phyloP scores from a whole-genome alignment of 225 moss, liverwort and hornwort species.

The Sphagnum tenellum region DNA sequence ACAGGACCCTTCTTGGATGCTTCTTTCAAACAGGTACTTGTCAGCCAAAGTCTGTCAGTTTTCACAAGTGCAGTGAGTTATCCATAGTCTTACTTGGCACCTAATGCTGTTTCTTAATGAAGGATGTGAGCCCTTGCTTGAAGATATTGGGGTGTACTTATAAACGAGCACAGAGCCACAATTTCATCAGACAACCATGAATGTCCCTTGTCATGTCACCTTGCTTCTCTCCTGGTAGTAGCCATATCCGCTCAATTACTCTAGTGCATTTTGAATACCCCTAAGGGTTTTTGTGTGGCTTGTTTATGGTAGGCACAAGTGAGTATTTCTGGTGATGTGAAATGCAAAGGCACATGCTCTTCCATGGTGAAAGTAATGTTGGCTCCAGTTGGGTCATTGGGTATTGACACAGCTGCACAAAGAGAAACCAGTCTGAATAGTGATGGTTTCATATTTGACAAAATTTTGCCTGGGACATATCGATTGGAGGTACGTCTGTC shows the following conservation, averaged over 20 bases:
- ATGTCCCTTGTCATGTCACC: too few relatives aligned
- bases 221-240: too few relatives aligned
- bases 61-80: slow-evolving; percentile 2
- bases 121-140: too few relatives aligned
- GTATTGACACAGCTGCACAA: slow-evolving; percentile 16
- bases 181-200: too few relatives aligned
- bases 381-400: slow-evolving; percentile 19
- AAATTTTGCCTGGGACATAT: slow-evolving; percentile 68
- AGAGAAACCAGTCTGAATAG: slow-evolving; percentile 26
- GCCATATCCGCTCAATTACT: too few relatives aligned
- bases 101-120: too few relatives aligned
- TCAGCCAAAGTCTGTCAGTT: too few relatives aligned
- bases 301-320: slow-evolving; percentile 46
- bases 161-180: too few relatives aligned
- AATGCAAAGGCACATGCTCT: slow-evolving; percentile 60
- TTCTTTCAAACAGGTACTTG: slow-evolving; percentile 42
- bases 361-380: slow-evolving; percentile 37
- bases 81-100: not conserved
- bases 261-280: too few relatives aligned
- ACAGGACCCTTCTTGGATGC: slow-evolving; percentile 49
- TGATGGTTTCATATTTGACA: slow-evolving; percentile 42
- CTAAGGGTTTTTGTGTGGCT: too few relatives aligned
- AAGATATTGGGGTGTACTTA: too few relatives aligned
- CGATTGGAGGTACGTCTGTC: slow-evolving; percentile 36
- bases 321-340: slow-evolving; percentile 61